Conservation (phyloP, 768 basidiomycete species). For the Austroboletus eburneus region DNA sequence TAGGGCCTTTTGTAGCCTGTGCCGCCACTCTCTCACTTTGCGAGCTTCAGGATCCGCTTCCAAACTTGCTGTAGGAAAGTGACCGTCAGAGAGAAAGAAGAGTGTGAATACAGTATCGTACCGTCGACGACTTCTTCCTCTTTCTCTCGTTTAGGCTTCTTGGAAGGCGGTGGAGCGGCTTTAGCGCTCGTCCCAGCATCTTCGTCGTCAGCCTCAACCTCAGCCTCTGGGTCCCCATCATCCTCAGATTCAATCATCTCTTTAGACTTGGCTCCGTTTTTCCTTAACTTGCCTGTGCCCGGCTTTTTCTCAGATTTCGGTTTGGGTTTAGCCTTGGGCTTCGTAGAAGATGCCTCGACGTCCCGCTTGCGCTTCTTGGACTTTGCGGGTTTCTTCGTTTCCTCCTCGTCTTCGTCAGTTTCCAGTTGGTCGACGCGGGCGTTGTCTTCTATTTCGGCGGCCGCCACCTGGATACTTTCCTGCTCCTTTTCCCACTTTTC, state of each 20-base stretch:
- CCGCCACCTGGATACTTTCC: conserved; percentile 29
- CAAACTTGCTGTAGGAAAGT: conserved; percentile 34
- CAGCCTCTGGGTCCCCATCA: conserved; percentile 45
- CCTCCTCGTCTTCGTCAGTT: conserved; percentile 49
- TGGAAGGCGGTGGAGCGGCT: conserved; percentile 56
- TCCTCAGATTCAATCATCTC: conserved; percentile 67
- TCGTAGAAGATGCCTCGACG: conserved; percentile 40
- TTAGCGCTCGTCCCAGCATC: conserved; percentile 49
- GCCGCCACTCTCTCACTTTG: conserved; percentile 88
- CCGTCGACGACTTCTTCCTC: conserved; percentile 61
- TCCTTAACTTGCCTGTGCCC: conserved; percentile 37
- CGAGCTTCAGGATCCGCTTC: conserved; percentile 56
- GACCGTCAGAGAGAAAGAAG: conserved; percentile 5
- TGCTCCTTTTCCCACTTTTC: conserved; percentile 56
- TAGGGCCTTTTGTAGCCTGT: conserved; percentile 86
- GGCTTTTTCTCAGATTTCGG: conserved; percentile 41
- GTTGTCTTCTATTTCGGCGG: conserved; percentile 49
- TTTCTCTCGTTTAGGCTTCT: conserved; percentile 58
- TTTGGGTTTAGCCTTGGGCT: conserved; percentile 43
- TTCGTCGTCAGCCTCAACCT: conserved; percentile 44
- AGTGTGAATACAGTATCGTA: conserved; percentile 29
- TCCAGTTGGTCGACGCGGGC: conserved; percentile 67
- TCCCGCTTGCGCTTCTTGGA: conserved; percentile 64
- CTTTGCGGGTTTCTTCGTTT: conserved; percentile 42
- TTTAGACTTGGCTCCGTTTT: conserved; percentile 59